Evolutionary conservation across 257 asterid species (phyloP).

Genomic region (Jacaranda mimosifolia): DNA sequence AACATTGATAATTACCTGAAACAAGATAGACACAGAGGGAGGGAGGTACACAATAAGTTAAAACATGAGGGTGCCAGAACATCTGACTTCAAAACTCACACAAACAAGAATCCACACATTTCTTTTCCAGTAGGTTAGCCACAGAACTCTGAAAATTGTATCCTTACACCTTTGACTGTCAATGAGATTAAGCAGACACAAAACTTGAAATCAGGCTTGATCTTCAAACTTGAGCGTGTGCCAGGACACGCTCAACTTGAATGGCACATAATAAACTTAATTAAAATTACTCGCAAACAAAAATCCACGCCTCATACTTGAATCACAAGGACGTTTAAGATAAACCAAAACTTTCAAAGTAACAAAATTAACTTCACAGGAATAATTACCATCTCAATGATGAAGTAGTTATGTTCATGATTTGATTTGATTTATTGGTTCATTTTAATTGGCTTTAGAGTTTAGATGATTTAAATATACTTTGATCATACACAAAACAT

Average conservation of each 20-base stretch:
- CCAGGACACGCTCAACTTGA: too few relatives aligned
- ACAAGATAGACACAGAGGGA: conserved; percentile 31
- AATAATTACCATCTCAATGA: too few relatives aligned
- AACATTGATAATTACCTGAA: conserved; percentile 84
- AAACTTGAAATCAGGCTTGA: background rate
- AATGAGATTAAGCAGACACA: background rate
- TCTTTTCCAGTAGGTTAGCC: background rate
- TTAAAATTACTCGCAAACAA: background rate
- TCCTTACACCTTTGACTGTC: background rate
- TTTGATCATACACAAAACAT: too few relatives aligned
- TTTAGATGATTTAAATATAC: too few relatives aligned
- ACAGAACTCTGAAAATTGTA: background rate
- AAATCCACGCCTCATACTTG: conserved; percentile 4
- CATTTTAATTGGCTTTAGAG: too few relatives aligned
- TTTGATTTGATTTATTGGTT: too few relatives aligned
- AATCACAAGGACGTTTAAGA: background rate
- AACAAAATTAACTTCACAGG: too few relatives aligned
- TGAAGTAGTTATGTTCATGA: too few relatives aligned
- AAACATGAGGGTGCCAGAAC: conserved; percentile 30
- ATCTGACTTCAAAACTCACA: conserved; percentile 28
- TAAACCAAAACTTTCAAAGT: too few relatives aligned
- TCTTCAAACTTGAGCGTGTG: too few relatives aligned
- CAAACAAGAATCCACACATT: conserved; percentile 8
- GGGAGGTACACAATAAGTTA: conserved; percentile 28
- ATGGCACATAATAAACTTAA: too few relatives aligned